Evolutionary conservation across 345 rosid genomes (phyloP).

Genomic region (Camelina sativa): DNA sequence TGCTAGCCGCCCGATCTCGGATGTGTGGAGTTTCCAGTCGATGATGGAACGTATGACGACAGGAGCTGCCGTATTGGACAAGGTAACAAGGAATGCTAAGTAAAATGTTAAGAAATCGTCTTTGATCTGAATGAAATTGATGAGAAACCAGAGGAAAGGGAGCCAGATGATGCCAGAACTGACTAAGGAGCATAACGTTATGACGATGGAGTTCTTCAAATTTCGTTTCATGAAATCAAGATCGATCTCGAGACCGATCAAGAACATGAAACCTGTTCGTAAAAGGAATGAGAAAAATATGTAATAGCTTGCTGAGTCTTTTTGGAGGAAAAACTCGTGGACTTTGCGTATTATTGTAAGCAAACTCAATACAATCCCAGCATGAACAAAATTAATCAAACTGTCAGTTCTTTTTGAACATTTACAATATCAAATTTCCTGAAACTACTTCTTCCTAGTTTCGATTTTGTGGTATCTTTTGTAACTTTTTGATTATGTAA

Average conservation of each 20-base stretch:
- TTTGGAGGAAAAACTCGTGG: constrained; percentile 55
- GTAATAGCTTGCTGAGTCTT: constrained; percentile 61
- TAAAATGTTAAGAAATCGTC: constrained; percentile 28
- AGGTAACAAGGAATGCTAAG: constrained; percentile 46
- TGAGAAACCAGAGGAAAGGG: constrained; percentile 47
- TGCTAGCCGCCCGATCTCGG: constrained; percentile 72
- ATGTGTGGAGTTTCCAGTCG: constrained; percentile 71
- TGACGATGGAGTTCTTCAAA: constrained; percentile 48
- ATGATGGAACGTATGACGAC: constrained; percentile 64
- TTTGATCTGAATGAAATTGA: constrained; percentile 35
- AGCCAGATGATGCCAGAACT: constrained; percentile 50
- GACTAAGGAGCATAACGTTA: constrained; percentile 55
- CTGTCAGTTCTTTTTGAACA: constrained; percentile 5
- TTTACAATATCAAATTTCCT: neutral
- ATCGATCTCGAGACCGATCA: constrained; percentile 76
- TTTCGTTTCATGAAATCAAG: constrained; percentile 58
- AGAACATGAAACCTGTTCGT: constrained; percentile 73
- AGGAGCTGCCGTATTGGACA: constrained; percentile 76
- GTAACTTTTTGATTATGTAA: no score
- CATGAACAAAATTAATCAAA: constrained; percentile 50
- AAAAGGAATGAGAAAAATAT: constrained; percentile 52
- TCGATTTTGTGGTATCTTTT: no score
- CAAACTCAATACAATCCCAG: constrained; percentile 72
- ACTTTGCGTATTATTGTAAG: constrained; percentile 55
- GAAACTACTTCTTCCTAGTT: neutral